Base-by-base conservation (phyloP, 176 grass and related monocot species). In the Hordeum vulgare region DNA sequence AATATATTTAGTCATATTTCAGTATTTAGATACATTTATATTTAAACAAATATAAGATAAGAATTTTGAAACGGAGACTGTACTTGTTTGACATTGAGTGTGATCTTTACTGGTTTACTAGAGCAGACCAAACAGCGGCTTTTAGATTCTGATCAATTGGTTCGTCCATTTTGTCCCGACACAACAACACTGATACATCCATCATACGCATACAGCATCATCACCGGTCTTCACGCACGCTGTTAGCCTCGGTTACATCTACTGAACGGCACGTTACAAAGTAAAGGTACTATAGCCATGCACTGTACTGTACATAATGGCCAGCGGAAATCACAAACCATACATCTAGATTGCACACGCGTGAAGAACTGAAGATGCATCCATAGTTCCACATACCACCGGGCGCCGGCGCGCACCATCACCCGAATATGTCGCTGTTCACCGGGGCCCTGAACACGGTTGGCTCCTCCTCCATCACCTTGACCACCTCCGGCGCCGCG, bases 401-500 rank as follows among this genome's bases (percentile, higher is more conserved):
- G 59, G 59, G 5, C 62, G 66, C 20, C 5, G 34, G 35, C 35
- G 18, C 35, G 7, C 4, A 1, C 12, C 9, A 13, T 71, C 68
- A 82, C 62, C 62, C 86, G 6, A 89, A 87, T 37, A 89, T 49
- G 66, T 91, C 83, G 60, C 69, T 76, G 8, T 56, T 11, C 0
- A 75, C 92, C 26, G 94, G 49, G 6, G 60, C 77, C 15, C 27
- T 85, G 76, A 93, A 91, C 67, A 95, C 66, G 0, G 84, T 84
- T 3, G 89, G 83, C 49, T 95, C 85, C 75, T 91, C 69, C 77
- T 95, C 96, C 76, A 98, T 87, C 31, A 44, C 80, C 24, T 57
- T n/a, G 45, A 93, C 82, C 81, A 98, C 47, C 66, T 66, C 90
- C 57, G 65, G 74, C n/a, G 79, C 76, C 4, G 78, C 77, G 84